These are phyloP conservation scores for Penicillium manginii DNA, from an alignment of 495 filamentous ascomycete genomes.

Conservation along the genomic window DNA sequence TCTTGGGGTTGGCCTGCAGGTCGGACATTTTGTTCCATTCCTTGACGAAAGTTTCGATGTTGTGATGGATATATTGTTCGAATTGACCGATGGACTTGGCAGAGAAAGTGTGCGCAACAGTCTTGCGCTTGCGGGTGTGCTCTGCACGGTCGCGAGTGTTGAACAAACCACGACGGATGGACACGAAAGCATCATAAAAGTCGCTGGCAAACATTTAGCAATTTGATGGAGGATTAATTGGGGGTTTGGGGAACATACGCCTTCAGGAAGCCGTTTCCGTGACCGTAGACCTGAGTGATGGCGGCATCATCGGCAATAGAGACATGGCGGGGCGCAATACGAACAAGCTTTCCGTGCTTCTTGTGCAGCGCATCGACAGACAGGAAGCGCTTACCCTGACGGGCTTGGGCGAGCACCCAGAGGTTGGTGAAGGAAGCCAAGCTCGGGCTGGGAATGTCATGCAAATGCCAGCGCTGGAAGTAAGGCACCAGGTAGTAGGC, in stretches of 20 bases:
- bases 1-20: constrained; percentile 46
- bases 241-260: constrained; percentile 47
- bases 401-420: constrained; percentile 73
- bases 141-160: constrained; percentile 83
- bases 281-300: constrained; percentile 59
- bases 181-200: constrained; percentile 92
- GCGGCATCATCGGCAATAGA: constrained; percentile 63
- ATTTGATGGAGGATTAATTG: background rate
- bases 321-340: constrained; percentile 63
- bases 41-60: constrained; percentile 72
- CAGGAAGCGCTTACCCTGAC: constrained; percentile 67
- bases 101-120: constrained; percentile 84
- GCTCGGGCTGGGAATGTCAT: constrained; percentile 69
- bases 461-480: constrained; percentile 64
- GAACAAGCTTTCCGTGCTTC: constrained; percentile 65
- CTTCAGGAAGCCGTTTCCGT: constrained; percentile 78
- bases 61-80: constrained; percentile 85
- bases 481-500: constrained; percentile 74
- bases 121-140: constrained; percentile 90
- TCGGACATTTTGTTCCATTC: constrained; percentile 68
- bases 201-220: constrained; percentile 47
- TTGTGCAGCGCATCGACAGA: constrained; percentile 74
- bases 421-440: constrained; percentile 72
- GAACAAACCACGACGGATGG: constrained; percentile 84
- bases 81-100: constrained; percentile 82